Evolutionary conservation across 768 basidiomycete genomes (phyloP).

Genomic region (Suillus alpinus): DNA sequence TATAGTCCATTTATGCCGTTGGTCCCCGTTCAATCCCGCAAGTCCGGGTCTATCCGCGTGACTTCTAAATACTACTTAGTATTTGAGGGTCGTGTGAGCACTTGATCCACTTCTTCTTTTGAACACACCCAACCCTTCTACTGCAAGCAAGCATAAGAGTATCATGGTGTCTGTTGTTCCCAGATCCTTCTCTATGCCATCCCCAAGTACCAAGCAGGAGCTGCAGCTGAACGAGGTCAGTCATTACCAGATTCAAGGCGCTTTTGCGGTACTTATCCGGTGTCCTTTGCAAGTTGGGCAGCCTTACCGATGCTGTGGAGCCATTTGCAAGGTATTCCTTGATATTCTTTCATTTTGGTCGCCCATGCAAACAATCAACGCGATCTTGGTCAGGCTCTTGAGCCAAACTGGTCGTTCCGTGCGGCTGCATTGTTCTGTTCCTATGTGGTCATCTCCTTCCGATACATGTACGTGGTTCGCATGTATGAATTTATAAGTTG

Average conservation of each 20-base stretch:
- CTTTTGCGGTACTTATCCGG: constrained; percentile 7
- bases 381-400: constrained; percentile 39
- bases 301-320: constrained; percentile 54
- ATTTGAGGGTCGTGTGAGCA: constrained; percentile 13
- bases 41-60: constrained; percentile 16
- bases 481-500: not conserved
- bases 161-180: constrained; percentile 32
- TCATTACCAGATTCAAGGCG: not conserved
- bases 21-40: constrained; percentile 14
- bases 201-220: constrained; percentile 16
- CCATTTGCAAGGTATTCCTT: constrained; percentile 53
- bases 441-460: constrained; percentile 60
- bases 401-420: constrained; percentile 47
- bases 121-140: constrained; percentile 6
- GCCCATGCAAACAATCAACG: constrained; percentile 2
- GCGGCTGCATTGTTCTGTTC: constrained; percentile 62
- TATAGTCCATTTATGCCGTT: not conserved
- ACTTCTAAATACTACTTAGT: constrained; percentile 4
- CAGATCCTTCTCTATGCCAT: constrained; percentile 8
- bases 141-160: constrained; percentile 13
- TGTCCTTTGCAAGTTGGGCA: constrained; percentile 41
- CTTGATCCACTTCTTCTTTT: constrained; percentile 3
- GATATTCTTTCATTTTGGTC: not conserved
- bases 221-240: constrained; percentile 38
- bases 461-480: constrained; percentile 50